Evolutionary conservation across 2,329 filamentous ascomycete species (phyloP).

Genomic region (Fusarium austroafricanum): DNA sequence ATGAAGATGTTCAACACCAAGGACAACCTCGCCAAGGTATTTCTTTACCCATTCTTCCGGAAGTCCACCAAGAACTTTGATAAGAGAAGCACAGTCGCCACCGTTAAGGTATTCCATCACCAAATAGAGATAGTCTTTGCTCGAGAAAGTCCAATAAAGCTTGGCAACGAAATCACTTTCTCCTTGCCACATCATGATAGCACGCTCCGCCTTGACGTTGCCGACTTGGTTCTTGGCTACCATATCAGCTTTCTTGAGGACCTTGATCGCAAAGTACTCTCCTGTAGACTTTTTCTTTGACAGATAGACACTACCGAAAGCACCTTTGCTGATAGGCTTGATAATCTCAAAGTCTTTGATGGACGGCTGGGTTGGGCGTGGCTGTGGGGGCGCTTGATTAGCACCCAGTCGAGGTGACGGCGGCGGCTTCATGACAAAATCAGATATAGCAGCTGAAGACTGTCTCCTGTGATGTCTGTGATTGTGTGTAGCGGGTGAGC

Average conservation of each 20-base stretch:
- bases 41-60: constrained; percentile 99
- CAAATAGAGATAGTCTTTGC: constrained; percentile 97
- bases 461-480: constrained; percentile 82
- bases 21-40: constrained; percentile 93
- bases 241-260: constrained; percentile 99
- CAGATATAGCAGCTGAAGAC: constrained; percentile 88
- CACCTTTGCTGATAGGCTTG: constrained; percentile 98
- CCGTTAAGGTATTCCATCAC: constrained; percentile 99
- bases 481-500: constrained; percentile 74
- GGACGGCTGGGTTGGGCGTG: constrained; percentile 89
- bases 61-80: constrained; percentile 91
- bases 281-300: constrained; percentile 99
- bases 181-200: constrained; percentile 99
- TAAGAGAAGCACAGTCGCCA: constrained; percentile 94
- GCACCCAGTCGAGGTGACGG: constrained; percentile 85
- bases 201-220: constrained; percentile 97
- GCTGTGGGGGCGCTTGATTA: constrained; percentile 81
- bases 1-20: constrained; percentile 97
- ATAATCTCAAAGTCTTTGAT: constrained; percentile 99
- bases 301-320: constrained; percentile 96
- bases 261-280: constrained; percentile 98
- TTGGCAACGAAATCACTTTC: constrained; percentile 99
- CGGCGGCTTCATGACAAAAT: constrained; percentile 73
- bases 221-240: constrained; percentile 99
- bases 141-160: constrained; percentile 99